Evolutionary conservation across 495 filamentous ascomycete genomes (phyloP), one percentile per base, ranked within the genome.

Genomic region (Pseudoneurospora amorphoporcata): DNA sequence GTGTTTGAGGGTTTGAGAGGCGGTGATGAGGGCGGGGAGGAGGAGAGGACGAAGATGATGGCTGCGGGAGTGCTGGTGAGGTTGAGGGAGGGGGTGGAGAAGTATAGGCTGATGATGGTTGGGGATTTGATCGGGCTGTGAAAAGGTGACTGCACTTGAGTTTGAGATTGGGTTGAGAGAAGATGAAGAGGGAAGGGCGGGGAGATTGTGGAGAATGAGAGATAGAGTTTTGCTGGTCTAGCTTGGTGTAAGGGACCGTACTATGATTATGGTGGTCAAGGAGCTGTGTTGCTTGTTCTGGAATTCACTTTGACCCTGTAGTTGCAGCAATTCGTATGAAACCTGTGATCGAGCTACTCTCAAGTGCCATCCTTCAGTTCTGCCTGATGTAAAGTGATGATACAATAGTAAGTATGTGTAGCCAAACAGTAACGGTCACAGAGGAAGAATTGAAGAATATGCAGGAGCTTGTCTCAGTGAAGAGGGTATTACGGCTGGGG

Each of bases 61-160:
- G 91, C 94, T 37, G 95, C 95, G 3, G 94, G 91, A 1, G 89
- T 97, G 58, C 82, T 98, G 81, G 87, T 97, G 29, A 90, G 90
- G 76, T 81, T 92, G 71, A 87, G 88, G 43, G 94, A 97, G 81
- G 88, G 92, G 40, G 89, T 94, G 53, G 92, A 97, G 79, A 90
- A 90, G 80, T 95, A 92, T 79, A 90, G 93, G 82, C 86, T 89
- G 79, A 77, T 89, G 53, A 69, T 92, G 75, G 81, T 89, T 75
- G 89, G 90, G 38, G 85, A 89, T 74, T 77, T 90, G 80, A 84
- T 88, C 72, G 87, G 86, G 70, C 77, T 77, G 72, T 69, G 72
- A 19, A 74, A 37, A 65, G 16, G 2, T 37, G 35, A 37, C 35
- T 58, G 47, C 10, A 23, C 19, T 58, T 29, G 9, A 19, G 1